Conservation (phyloP, 148 eudicot genomes). For the Cornus kousa region DNA sequence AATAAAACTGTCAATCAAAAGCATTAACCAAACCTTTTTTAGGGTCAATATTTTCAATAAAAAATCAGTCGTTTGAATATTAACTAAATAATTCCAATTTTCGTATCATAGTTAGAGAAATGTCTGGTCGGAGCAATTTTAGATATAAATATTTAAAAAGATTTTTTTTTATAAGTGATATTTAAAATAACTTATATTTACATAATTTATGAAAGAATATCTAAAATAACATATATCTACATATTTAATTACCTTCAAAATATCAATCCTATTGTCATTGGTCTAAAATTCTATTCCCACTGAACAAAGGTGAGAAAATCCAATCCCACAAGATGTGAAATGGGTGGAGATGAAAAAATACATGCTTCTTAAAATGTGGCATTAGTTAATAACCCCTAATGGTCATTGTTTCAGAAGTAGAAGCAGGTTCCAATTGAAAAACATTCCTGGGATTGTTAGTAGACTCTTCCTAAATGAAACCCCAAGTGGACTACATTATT, state of each 20-base stretch:
- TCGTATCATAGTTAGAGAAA: background rate
- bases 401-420: background rate
- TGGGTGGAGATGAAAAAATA: no score
- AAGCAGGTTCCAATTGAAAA: background rate
- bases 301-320: background rate
- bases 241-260: background rate
- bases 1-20: background rate
- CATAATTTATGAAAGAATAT: no score
- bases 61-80: no score
- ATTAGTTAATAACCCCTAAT: background rate
- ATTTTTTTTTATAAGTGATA: no score
- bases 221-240: background rate
- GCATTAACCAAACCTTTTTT: background rate
- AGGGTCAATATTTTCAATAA: no score
- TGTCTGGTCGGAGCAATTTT: no score
- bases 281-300: background rate
- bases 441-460: no score
- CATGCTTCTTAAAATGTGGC: background rate
- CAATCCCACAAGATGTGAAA: background rate
- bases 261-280: background rate
- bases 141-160: no score
- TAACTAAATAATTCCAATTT: background rate
- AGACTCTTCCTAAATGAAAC: background rate
- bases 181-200: no score
- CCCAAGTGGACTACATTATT: background rate